Percentiles rank a stretch among this genome's conserved stretches.
Evolutionary conservation across 441 rosid genomes (phyloP).

Genomic region (Erodium texanum): DNA sequence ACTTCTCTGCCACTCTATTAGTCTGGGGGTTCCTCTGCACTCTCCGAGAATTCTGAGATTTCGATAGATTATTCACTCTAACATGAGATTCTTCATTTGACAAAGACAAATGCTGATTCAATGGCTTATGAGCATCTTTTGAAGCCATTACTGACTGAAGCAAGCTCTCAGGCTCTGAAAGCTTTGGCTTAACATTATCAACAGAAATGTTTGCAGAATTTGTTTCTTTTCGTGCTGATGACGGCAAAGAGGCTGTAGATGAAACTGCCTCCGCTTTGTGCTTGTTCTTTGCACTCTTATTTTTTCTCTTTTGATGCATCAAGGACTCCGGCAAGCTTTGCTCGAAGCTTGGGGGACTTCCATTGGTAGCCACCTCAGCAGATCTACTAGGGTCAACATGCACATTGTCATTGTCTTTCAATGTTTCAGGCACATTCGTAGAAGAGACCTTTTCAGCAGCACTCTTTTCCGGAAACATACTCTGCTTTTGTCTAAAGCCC

Average conservation of each 20-base stretch:
- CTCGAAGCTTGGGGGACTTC: constrained; percentile 28
- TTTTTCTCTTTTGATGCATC: constrained; percentile 41
- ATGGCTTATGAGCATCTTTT: constrained; percentile 38
- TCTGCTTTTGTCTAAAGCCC: constrained; percentile 52
- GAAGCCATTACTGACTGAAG: constrained; percentile 24
- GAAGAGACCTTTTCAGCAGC: constrained; percentile 29
- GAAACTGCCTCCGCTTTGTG: constrained; percentile 51
- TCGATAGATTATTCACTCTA: constrained; percentile 49
- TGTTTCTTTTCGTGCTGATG: constrained; percentile 30
- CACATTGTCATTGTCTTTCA: constrained; percentile 23
- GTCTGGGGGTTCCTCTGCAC: constrained; percentile 39
- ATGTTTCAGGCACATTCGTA: constrained; percentile 26
- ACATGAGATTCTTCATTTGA: constrained; percentile 49
- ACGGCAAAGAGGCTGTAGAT: constrained; percentile 23
- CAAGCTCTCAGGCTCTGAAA: constrained; percentile 29
- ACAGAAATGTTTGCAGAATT: constrained; percentile 23
- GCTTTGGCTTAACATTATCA: constrained; percentile 31
- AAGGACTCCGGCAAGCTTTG: constrained; percentile 30
- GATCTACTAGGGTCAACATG: constrained; percentile 26
- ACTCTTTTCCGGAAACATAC: constrained; percentile 31
- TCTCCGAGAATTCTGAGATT: constrained; percentile 62
- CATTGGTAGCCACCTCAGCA: constrained; percentile 27
- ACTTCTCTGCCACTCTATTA: constrained; percentile 48
- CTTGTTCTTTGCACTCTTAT: constrained; percentile 55
- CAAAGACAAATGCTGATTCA: constrained; percentile 36